Base-by-base conservation (phyloP, 768 basidiomycete genomes). In the Hypholoma sublateritium region DNA sequence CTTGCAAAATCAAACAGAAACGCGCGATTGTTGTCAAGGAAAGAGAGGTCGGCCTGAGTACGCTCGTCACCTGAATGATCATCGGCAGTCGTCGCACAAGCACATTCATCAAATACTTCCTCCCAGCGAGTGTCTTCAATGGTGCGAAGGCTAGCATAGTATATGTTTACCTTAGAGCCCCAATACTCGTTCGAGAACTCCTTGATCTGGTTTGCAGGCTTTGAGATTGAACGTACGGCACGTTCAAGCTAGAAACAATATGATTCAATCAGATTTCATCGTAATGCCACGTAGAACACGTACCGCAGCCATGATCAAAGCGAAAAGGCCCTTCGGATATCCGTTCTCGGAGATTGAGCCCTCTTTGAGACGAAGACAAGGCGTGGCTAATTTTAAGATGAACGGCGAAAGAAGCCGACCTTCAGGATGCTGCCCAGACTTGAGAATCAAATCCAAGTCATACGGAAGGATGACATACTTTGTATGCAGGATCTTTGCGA, bases 291-390 rank as follows among this genome's bases (percentile, higher is more conserved):
- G n/a, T n/a, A 34, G 39, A 25, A n/a, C 8, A 57, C 57, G 7
- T 49, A 65, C 63, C 21, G 61, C 61, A 14, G 51, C 63, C 61
- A 65, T 60, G 8, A 62, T 50, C 6, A 65, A 34, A 1, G 59
- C 61, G 22, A 65, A n/a, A 12, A 65, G 52, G 7, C 61, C 61
- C 17, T 37, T 55, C 1, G 61, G 61, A 57, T 55, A 57, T 36
- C 61, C 57, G 49, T 54, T 58, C 0, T 52, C 36, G 1, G 56
- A 50, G 17, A 50, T 59, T 13, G 61, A 59, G 21, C 63, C 61
- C 5, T 16, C 5, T 11, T 9, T 51, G 19, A 65, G 57, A 2
- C 37, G 9, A 0, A 62, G 34, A 17, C 47, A 37, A 19, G 63
- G 59, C 1, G n/a, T n/a, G 3, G 43, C 59, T 13, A 65, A 43